A percentile compares a stretch with the other conserved stretches of the same genome.
These are phyloP conservation scores for Eucalyptus leucophloia DNA, from an alignment of 345 rosid species.

Conservation along the genomic window DNA sequence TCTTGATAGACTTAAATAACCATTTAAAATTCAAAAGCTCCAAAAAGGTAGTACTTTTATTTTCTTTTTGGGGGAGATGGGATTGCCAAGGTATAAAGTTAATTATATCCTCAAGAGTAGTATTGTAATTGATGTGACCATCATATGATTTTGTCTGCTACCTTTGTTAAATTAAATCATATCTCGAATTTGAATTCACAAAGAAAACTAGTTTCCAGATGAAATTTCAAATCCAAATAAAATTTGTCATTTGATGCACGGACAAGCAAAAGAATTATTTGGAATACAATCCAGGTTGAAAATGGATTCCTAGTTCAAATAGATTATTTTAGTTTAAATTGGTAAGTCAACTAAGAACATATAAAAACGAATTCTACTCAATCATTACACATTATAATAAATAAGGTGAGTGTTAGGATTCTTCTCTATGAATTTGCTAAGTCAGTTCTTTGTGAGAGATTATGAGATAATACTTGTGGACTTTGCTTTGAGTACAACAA, in stretches of 20 bases:
- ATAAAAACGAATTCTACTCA: not conserved
- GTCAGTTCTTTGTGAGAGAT: not conserved
- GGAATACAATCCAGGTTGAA: not conserved
- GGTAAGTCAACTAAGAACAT: not conserved
- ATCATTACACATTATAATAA: not conserved
- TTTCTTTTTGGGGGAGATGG: not conserved
- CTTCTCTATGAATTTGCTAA: not conserved
- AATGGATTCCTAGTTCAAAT: not conserved
- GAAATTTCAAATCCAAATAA: not conserved
- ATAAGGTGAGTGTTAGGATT: not conserved
- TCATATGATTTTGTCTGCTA: not conserved
- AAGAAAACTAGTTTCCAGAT: not conserved
- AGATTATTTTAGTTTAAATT: not conserved
- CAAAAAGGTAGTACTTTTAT: not conserved
- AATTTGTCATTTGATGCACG: not conserved
- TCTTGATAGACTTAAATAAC: not conserved
- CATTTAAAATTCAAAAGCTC: not conserved
- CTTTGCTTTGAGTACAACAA: not conserved
- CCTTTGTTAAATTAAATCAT: not conserved
- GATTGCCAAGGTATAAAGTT: not conserved
- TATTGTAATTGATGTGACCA: not conserved
- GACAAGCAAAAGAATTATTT: not conserved
- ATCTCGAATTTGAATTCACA: not conserved
- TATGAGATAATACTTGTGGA: not conserved
- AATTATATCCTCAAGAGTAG: not conserved